Evolutionary conservation across 306 rosid genomes (phyloP).

Genomic region (Biancaea sappan): DNA sequence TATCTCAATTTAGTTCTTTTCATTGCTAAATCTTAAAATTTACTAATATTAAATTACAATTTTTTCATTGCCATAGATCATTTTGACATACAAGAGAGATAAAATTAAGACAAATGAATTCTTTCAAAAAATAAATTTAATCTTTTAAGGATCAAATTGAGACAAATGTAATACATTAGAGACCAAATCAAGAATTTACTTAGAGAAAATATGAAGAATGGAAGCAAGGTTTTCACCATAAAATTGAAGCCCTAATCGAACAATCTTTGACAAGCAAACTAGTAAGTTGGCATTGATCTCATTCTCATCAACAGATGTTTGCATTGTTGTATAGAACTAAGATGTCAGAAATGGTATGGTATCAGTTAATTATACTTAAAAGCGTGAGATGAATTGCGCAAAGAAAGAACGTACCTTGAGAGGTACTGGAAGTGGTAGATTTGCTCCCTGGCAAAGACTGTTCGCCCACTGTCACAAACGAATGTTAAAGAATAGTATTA

Average conservation of each 20-base stretch:
- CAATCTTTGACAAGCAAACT: neutral
- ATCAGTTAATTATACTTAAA: neutral
- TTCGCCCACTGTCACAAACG: conserved; percentile 80
- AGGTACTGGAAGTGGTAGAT: conserved; percentile 82
- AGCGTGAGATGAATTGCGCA: neutral
- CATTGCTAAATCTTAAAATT: no score
- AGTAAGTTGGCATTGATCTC: neutral
- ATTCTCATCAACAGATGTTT: conserved; percentile 2
- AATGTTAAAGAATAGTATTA: neutral
- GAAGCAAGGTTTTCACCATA: neutral
- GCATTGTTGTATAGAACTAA: neutral
- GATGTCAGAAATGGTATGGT: neutral
- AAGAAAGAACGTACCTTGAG: conserved; percentile 62
- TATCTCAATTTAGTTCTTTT: no score
- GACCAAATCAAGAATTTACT: no score
- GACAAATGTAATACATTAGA: no score
- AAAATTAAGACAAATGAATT: no score
- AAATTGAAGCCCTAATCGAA: neutral
- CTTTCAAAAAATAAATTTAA: no score
- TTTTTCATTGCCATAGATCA: no score
- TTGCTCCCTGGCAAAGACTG: conserved; percentile 94
- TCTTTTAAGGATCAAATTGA: no score
- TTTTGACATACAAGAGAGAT: no score
- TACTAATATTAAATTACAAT: no score
- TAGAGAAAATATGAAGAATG: neutral